A percentile compares a stretch with the other conserved stretches of the same genome.
Evolutionary conservation across 768 basidiomycete species (phyloP).

Genomic region (Tubosaeta brunneosetosa): DNA sequence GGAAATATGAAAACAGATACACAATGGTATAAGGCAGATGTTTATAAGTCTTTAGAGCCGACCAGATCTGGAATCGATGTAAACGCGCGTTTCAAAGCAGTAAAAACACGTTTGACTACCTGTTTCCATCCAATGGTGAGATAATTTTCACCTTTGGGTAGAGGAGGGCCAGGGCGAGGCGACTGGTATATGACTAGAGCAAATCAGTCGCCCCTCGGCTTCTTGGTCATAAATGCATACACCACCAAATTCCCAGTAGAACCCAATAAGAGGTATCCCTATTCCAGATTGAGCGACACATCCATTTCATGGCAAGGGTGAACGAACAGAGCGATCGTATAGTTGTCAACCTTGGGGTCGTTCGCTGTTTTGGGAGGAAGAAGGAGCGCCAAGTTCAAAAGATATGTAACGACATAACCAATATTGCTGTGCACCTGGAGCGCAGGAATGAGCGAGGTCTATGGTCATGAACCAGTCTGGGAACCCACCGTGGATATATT

Average conservation of each 20-base stretch:
- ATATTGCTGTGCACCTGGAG: conserved; percentile 68
- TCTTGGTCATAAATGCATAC: conserved; percentile 37
- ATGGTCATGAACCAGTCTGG: background rate
- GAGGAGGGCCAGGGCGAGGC: conserved; percentile 73
- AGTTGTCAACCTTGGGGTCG: conserved; percentile 68
- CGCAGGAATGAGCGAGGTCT: background rate
- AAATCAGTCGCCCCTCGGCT: background rate
- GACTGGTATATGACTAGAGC: conserved; percentile 73
- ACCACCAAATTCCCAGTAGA: conserved; percentile 82
- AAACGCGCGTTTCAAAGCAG: background rate
- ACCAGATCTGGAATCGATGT: conserved; percentile 56
- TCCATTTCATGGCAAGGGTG: too few relatives aligned
- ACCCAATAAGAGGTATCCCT: conserved; percentile 78
- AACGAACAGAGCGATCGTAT: conserved; percentile 62
- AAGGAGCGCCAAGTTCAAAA: conserved; percentile 66
- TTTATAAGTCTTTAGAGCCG: conserved; percentile 68
- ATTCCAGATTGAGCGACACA: background rate
- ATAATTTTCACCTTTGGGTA: conserved; percentile 75
- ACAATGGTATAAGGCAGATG: conserved; percentile 77
- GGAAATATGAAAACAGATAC: conserved; percentile 72
- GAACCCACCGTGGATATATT: conserved; percentile 70
- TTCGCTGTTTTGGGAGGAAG: conserved; percentile 43
- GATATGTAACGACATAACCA: conserved; percentile 62
- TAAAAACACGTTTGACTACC: conserved; percentile 30
- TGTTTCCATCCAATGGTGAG: conserved; percentile 85